Evolutionary conservation across 495 filamentous ascomycete species (phyloP).

Genomic region (Evansstolkia leycettana): DNA sequence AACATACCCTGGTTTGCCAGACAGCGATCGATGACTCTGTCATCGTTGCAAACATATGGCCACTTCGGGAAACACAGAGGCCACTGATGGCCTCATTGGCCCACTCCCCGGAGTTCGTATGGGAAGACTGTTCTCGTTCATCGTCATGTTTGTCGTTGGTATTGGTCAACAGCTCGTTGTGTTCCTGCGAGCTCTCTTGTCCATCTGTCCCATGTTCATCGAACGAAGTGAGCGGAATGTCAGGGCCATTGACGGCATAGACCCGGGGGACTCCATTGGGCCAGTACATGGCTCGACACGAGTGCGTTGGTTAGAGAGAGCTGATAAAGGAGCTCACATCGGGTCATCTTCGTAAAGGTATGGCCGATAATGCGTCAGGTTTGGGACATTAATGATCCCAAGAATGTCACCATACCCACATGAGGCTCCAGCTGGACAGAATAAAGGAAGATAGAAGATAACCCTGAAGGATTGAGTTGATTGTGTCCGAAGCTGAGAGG

Average conservation of each 20-base stretch:
- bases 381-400: conserved; percentile 10
- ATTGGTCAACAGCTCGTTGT: conserved; percentile 1
- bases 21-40: conserved; percentile 70
- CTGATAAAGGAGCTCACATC: conserved; percentile 21
- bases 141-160: conserved; percentile 3
- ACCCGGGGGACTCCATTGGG: conserved; percentile 82
- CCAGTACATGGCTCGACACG: conserved; percentile 78
- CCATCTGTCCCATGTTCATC: conserved; percentile 21
- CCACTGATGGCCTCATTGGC: conserved; percentile 53
- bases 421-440: conserved; percentile 3
- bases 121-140: conserved; percentile 7
- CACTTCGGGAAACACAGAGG: conserved; percentile 66
- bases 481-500: neutral
- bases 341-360: conserved; percentile 25
- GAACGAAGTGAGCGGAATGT: conserved; percentile 22
- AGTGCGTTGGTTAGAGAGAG: conserved; percentile 13
- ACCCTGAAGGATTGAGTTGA: too few relatives aligned
- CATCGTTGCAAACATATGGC: conserved; percentile 81
- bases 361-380: conserved; percentile 9
- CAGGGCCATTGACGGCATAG: conserved; percentile 61
- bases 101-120: conserved; percentile 22
- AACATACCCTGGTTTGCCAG: conserved; percentile 85
- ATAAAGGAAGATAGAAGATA: neutral
- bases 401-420: conserved; percentile 9
- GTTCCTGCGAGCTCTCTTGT: neutral